A percentile compares a stretch with the other conserved stretches of the same genome.
These are phyloP conservation scores for Prunella vulgaris DNA, from an alignment of 257 asterid species.

Conservation along the genomic window DNA sequence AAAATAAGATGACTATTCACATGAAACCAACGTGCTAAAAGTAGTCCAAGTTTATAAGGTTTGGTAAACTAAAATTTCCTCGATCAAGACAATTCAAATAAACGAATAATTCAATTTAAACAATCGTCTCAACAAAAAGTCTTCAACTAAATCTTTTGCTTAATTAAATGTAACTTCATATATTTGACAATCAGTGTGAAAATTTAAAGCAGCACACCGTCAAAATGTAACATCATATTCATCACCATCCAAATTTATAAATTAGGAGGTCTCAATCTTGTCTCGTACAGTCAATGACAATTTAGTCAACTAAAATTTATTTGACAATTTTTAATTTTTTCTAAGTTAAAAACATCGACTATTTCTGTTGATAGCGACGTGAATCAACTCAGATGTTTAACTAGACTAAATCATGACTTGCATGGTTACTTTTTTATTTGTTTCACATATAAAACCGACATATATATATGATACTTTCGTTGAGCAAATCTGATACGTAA, in stretches of 20 bases:
- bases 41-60: no score
- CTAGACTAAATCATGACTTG: constrained; percentile 4
- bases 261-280: not conserved
- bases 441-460: not conserved
- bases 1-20: not conserved
- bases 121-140: not conserved
- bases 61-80: not conserved
- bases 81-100: not conserved
- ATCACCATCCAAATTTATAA: not conserved
- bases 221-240: not conserved
- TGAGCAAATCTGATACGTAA: constrained; percentile 7
- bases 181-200: not conserved
- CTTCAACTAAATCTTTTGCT: not conserved
- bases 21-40: not conserved
- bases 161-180: not conserved
- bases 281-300: not conserved
- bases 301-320: not conserved
- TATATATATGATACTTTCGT: not conserved
- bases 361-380: not conserved
- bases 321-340: not conserved
- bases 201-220: not conserved
- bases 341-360: not conserved
- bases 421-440: constrained; percentile 11
- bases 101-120: no score
- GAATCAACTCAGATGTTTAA: not conserved